These are phyloP conservation scores for Emergomyces orientalis DNA, from an alignment of 2,329 filamentous ascomycete genomes.

Conservation along the genomic window DNA sequence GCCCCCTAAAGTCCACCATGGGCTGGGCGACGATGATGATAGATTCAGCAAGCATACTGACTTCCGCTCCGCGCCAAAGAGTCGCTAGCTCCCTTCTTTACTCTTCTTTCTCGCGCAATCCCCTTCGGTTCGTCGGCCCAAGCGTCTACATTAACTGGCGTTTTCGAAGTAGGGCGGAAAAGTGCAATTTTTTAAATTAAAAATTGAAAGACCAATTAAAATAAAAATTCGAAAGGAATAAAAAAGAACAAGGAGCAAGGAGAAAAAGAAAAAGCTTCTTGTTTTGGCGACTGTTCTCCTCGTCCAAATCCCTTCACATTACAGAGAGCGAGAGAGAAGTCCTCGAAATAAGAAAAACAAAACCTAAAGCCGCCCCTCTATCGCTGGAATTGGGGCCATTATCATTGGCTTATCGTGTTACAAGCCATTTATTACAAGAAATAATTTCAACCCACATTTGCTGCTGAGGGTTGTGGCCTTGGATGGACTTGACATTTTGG, in stretches of 20 bases:
- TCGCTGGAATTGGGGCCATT: not conserved
- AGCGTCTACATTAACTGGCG: too few relatives aligned
- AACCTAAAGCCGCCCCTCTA: too few relatives aligned
- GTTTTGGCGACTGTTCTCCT: too few relatives aligned
- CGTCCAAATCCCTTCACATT: too few relatives aligned
- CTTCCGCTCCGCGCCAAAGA: not conserved
- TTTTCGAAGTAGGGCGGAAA: not conserved
- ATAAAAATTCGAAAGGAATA: not conserved
- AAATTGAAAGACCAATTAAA: not conserved
- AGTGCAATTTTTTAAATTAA: not conserved
- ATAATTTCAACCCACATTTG: not conserved
- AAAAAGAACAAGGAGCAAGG: not conserved
- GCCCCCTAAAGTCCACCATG: not conserved
- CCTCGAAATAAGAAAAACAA: too few relatives aligned
- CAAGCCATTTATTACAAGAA: constrained; percentile 3
- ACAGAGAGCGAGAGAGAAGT: too few relatives aligned
- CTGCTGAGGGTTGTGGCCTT: not conserved
- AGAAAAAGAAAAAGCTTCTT: too few relatives aligned
- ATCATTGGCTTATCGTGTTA: not conserved
- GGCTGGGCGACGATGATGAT: not conserved
- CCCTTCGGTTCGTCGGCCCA: not conserved
- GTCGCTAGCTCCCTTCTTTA: too few relatives aligned
- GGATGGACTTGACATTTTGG: not conserved
- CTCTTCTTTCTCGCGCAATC: not conserved
- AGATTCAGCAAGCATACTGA: not conserved